Evolutionary conservation across 148 eudicot species (phyloP).

Genomic region (Nepenthes gracilis): DNA sequence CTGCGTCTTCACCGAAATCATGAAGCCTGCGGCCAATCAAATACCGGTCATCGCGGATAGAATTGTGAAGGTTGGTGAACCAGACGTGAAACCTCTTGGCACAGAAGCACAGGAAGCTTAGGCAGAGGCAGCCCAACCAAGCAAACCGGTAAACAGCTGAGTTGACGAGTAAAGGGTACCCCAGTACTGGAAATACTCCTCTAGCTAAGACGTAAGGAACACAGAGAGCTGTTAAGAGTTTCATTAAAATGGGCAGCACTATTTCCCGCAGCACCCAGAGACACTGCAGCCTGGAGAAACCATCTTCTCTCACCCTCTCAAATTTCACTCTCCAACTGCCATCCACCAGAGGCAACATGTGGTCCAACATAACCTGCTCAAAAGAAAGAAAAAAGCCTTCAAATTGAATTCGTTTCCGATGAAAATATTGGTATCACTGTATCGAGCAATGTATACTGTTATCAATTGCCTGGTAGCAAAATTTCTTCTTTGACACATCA

Average conservation of each 20-base stretch:
- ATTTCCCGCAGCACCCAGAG: conserved; percentile 92
- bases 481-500: no score
- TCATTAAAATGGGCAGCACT: conserved; percentile 78
- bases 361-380: conserved; percentile 84
- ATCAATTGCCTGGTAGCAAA: no score
- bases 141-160: conserved; percentile 94
- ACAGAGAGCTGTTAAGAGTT: conserved; percentile 82
- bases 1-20: conserved; percentile 53
- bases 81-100: conserved; percentile 90
- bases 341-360: conserved; percentile 83
- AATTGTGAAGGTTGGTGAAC: conserved; percentile 97
- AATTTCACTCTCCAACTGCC: conserved; percentile 84
- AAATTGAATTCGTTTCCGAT: no score
- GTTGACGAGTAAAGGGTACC: conserved; percentile 79
- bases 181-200: conserved; percentile 78
- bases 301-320: conserved; percentile 89
- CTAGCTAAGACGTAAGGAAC: conserved; percentile 88
- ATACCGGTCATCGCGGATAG: conserved; percentile 90
- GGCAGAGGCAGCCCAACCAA: conserved; percentile 82
- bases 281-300: conserved; percentile 85
- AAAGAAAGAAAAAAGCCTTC: background rate
- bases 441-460: no score
- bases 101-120: conserved; percentile 65
- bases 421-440: no score
- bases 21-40: conserved; percentile 90